A percentile compares a stretch with the other conserved stretches of the same genome.
Evolutionary conservation across 2,329 filamentous ascomycete species (phyloP).

Genomic region (Fusarium algeriense): DNA sequence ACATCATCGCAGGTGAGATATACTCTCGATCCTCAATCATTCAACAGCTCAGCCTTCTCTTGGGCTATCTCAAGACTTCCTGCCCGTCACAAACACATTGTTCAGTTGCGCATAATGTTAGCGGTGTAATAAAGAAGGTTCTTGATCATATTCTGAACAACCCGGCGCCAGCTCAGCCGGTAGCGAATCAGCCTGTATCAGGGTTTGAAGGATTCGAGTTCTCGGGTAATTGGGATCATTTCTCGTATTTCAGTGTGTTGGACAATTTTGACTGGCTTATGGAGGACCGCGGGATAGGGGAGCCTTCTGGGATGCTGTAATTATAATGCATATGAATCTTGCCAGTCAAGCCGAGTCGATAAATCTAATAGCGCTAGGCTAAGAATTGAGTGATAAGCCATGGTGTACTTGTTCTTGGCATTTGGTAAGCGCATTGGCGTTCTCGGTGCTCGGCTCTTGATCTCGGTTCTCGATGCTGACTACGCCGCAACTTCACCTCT

Average conservation of each 20-base stretch:
- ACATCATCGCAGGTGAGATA: not conserved
- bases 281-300: not conserved
- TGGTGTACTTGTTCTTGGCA: accelerated
- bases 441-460: conserved; percentile 1
- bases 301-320: not conserved
- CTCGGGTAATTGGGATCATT: not conserved
- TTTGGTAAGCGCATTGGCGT: not conserved
- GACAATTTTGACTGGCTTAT: not conserved
- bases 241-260: not conserved
- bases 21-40: conserved; percentile 1
- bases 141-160: not conserved
- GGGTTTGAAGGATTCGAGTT: not conserved
- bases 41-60: not conserved
- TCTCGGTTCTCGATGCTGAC: not conserved
- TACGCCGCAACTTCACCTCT: accelerated
- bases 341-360: too few relatives aligned
- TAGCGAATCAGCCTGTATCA: accelerated
- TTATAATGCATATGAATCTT: not conserved
- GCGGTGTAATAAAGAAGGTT: not conserved
- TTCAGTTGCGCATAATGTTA: not conserved
- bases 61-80: not conserved
- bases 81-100: not conserved
- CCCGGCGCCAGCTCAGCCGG: accelerated
- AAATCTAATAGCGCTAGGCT: not conserved
- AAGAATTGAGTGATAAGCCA: not conserved